Conservation (phyloP, 164 flowering plant species). For the Magnolia kwangsiensis region DNA sequence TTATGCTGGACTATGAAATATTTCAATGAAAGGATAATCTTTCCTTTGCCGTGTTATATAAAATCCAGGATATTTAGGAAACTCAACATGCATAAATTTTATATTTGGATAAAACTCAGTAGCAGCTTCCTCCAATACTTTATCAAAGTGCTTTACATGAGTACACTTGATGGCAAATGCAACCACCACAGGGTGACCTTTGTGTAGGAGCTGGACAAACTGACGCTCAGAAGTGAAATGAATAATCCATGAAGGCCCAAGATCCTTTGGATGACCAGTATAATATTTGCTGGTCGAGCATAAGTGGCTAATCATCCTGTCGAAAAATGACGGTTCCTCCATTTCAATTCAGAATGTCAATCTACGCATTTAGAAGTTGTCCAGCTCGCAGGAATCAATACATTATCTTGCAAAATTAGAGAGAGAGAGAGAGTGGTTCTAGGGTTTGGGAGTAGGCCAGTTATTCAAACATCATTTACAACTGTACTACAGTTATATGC, state of each 20-base stretch:
- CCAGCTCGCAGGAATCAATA: too few species aligned
- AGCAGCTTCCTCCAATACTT: constrained; percentile 87
- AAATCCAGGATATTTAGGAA: too few species aligned
- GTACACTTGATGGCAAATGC: constrained; percentile 88
- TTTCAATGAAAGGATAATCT: too few species aligned
- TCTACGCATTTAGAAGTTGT: too few species aligned
- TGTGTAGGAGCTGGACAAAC: constrained; percentile 83
- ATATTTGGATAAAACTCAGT: constrained; percentile 75
- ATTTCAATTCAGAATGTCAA: constrained; percentile 14
- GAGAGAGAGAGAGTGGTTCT: too few species aligned
- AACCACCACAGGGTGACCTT: constrained; percentile 79
- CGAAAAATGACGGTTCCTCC: constrained; percentile 44
- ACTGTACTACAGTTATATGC: too few species aligned
- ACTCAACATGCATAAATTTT: constrained; percentile 77
- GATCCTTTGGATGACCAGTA: constrained; percentile 90
- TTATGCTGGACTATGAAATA: too few species aligned
- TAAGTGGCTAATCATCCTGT: constrained; percentile 42
- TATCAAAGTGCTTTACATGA: constrained; percentile 68
- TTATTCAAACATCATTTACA: too few species aligned
- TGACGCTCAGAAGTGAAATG: constrained; percentile 89
- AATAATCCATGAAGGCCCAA: constrained; percentile 75
- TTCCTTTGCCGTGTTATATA: too few species aligned
- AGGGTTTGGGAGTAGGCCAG: too few species aligned
- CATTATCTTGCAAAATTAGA: too few species aligned
- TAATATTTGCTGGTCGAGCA: constrained; percentile 67